These are phyloP conservation scores for Cryptococcus sp. DNA, from an alignment of 1,284 basidiomycete genomes.

Conservation along the genomic window DNA sequence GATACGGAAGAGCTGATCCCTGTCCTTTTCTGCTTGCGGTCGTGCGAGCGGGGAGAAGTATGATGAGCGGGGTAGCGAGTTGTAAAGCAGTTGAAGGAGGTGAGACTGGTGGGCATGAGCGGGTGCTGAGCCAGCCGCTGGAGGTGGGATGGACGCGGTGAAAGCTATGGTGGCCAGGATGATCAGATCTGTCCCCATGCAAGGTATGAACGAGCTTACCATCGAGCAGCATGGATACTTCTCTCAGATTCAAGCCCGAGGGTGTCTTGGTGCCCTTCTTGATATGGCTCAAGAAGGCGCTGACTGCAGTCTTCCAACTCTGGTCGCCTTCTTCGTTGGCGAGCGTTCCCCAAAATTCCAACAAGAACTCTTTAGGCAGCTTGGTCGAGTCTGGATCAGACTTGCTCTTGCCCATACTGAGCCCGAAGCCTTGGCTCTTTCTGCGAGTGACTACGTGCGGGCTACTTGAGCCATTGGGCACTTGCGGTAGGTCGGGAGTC, in stretches of 20 bases:
- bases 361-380: constrained; percentile 49
- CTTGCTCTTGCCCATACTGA: constrained; percentile 27
- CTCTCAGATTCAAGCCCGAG: constrained; percentile 46
- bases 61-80: constrained; percentile 34
- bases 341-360: constrained; percentile 47
- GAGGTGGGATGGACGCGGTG: constrained; percentile 30
- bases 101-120: constrained; percentile 38
- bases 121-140: constrained; percentile 18
- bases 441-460: constrained; percentile 13
- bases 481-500: constrained; percentile 12
- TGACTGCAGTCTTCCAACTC: constrained; percentile 38
- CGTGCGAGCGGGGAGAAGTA: constrained; percentile 44
- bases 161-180: constrained; percentile 28
- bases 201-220: constrained; percentile 24
- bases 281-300: constrained; percentile 38
- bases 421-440: constrained; percentile 31
- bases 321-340: constrained; percentile 44
- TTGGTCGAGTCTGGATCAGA: constrained; percentile 35
- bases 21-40: constrained; percentile 44
- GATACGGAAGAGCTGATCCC: constrained; percentile 55
- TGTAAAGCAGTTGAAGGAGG: constrained; percentile 46
- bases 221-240: constrained; percentile 45
- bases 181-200: not conserved
- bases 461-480: constrained; percentile 4
- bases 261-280: constrained; percentile 52